These are phyloP conservation scores for Erysimum cheiri DNA, from an alignment of 441 rosid species.

Conservation along the genomic window DNA sequence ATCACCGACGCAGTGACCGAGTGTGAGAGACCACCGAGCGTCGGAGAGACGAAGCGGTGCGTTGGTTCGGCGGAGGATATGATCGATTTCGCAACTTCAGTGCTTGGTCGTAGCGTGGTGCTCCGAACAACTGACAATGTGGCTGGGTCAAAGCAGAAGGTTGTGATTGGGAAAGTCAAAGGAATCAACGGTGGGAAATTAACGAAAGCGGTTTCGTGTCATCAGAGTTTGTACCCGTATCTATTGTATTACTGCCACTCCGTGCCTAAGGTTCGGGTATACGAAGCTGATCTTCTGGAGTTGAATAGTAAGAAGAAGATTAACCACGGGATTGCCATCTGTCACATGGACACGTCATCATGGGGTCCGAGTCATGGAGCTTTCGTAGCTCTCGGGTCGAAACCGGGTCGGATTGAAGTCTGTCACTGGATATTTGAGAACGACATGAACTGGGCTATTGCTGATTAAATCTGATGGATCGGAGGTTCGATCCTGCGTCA, in stretches of 20 bases:
- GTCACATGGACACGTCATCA: conserved; percentile 89
- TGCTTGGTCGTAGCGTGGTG: conserved; percentile 71
- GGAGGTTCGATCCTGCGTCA: conserved; percentile 6
- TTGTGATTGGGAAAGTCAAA: conserved; percentile 70
- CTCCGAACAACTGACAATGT: conserved; percentile 72
- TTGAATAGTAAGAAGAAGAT: conserved; percentile 57
- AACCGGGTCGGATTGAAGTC: conserved; percentile 86
- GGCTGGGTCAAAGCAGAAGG: conserved; percentile 63
- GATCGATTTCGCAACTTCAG: conserved; percentile 88
- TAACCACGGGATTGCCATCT: conserved; percentile 88
- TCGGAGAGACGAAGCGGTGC: conserved; percentile 92
- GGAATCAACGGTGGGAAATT: conserved; percentile 84
- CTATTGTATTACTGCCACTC: conserved; percentile 94
- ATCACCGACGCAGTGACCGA: conserved; percentile 69
- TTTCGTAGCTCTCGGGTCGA: conserved; percentile 75
- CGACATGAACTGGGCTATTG: conserved; percentile 87
- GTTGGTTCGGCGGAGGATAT: conserved; percentile 88
- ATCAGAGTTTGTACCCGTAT: conserved; percentile 90
- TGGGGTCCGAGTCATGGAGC: conserved; percentile 95
- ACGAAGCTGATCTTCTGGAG: conserved; percentile 82
- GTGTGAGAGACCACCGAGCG: conserved; percentile 83
- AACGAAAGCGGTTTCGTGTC: conserved; percentile 93
- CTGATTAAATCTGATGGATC: conserved; percentile 49
- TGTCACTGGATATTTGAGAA: conserved; percentile 98
- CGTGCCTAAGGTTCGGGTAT: conserved; percentile 93